Evolutionary conservation across 1,284 basidiomycete genomes (phyloP).

Genomic region (Boletellus deceptivus): DNA sequence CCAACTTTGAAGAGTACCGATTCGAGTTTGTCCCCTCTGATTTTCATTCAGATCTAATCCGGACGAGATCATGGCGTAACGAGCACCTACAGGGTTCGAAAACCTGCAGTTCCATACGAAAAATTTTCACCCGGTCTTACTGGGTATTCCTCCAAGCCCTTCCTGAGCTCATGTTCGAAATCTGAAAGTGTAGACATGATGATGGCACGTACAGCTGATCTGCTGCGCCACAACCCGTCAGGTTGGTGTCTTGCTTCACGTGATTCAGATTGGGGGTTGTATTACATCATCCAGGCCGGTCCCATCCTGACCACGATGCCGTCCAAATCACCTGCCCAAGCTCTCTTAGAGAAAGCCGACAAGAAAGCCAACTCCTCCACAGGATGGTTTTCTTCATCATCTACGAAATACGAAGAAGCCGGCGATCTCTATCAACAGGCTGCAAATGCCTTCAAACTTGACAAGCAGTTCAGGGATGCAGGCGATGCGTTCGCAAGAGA

Average conservation of each 20-base stretch:
- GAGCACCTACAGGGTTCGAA: slow-evolving; percentile 82
- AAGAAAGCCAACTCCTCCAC: slow-evolving; percentile 85
- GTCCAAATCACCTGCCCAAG: slow-evolving; percentile 50
- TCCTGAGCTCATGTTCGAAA: slow-evolving; percentile 36
- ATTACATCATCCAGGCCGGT: too few relatives aligned
- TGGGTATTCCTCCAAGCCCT: slow-evolving; percentile 56
- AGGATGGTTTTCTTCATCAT: slow-evolving; percentile 83
- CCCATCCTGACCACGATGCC: slow-evolving; percentile 38
- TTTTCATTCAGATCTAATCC: slow-evolving; percentile 19
- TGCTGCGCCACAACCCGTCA: too few relatives aligned
- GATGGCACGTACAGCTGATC: not conserved
- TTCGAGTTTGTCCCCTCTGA: slow-evolving; percentile 80
- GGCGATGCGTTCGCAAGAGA: slow-evolving; percentile 88
- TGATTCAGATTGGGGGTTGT: slow-evolving; percentile 12
- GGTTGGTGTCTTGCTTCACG: slow-evolving; percentile 16
- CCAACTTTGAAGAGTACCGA: slow-evolving; percentile 94
- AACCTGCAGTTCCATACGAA: slow-evolving; percentile 94
- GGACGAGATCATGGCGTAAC: not conserved
- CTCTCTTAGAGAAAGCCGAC: slow-evolving; percentile 81
- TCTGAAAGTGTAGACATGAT: slow-evolving; percentile 43
- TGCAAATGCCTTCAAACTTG: slow-evolving; percentile 94
- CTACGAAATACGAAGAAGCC: slow-evolving; percentile 88
- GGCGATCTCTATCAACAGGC: slow-evolving; percentile 94
- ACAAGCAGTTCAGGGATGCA: slow-evolving; percentile 87
- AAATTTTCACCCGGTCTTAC: slow-evolving; percentile 66